Base-by-base conservation (phyloP, 306 rosid genomes). In the Glycine soja region DNA sequence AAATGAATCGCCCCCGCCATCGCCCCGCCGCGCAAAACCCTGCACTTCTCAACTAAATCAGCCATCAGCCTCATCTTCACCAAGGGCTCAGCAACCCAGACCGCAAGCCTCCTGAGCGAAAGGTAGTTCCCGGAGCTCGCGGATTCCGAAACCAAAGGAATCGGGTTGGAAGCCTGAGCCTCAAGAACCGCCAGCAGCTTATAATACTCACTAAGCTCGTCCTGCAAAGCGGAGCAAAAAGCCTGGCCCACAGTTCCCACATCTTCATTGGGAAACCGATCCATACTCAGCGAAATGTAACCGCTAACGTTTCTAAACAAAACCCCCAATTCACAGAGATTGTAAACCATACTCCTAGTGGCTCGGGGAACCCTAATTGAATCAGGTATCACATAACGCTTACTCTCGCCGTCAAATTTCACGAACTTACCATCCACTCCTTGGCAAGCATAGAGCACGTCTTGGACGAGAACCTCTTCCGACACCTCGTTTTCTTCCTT, bases 161-260 rank as follows among this genome's bases (percentile, higher is more conserved):
- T 89, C 0, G 91, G 91, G 82, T 96, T 96, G 86, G 86, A 88
- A 10, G 97, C 86, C 88, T 93, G 99, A 3, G 87, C 90, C 82
- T 92, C 94, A 12, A 96, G 97, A 84, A 93, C 88, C 0, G 97
- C 98, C 89, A 96, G 73, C 86, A 96, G 79, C 85, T 96, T 96
- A 57, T 96, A 96, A 80, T 96, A 96, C 70, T 96, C 97, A 1
- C 91, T 83, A 6, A 96, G 89, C 93, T 96, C 98, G 45, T 96
- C 98, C 83, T 96, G 97, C 83, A 96, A 85, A 3, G 98, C 98
- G 54, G 97, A 92, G 82, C 98, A 93, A 79, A 95, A 92, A 5
- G 97, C 99, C 79, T 93, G 98, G 15, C 99, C 93, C 36, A 96
- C 83, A 9, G 98, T 96, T 48, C 99, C 98, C 11, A 96, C 96